Base-by-base conservation (phyloP, 345 rosid species). In the Lepidium africanum region DNA sequence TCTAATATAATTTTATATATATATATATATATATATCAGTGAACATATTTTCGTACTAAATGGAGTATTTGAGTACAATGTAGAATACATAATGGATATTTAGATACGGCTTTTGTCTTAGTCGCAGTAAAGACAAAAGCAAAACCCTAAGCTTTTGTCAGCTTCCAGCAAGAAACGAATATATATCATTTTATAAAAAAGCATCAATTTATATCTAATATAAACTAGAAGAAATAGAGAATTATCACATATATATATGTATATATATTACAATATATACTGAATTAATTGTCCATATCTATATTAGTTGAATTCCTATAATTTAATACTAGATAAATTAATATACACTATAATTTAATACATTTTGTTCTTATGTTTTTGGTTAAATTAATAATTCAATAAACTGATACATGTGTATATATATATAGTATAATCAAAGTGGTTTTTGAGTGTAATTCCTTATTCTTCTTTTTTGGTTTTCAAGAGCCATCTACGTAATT, bases 121-220 rank as follows among this genome's bases (percentile, higher is more conserved):
- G 71, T 68, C 72, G 40, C 62, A 71, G 59, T 48, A 66, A 79
- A 75, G 73, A 39, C 79, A 83, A 81, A n/a, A 83, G 74, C 36
- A 75, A 72, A 64, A 62, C 40, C 81, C 62, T 76, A 74, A 32
- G 62, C 77, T 51, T 71, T 81, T 81, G 76, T 42, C 80, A 61
- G 67, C 51, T 61, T 50, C 23, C 77, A 65, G 56, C 83, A 89
- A 89, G 89, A 74, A 90, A 87, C 72, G 90, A 89, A 87, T 89
- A 83, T 83, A 73, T n/a, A n/a, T 56, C 11, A 55, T 10, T 55
- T 10, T 3, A 56, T 36, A 17, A n/a, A 11, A 13, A 30, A 6
- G 14, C 35, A 10, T 49, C 39, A 33, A 7, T 49, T 15, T 21
- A 49, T n/a, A 30, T 27, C 13, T 49, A 59, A 25, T 40, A 59